Percentiles rank a stretch among this genome's conserved stretches.
phyloP scores from a whole-genome alignment of 2,329 filamentous ascomycete species.

The Blastomyces emzantsi region DNA sequence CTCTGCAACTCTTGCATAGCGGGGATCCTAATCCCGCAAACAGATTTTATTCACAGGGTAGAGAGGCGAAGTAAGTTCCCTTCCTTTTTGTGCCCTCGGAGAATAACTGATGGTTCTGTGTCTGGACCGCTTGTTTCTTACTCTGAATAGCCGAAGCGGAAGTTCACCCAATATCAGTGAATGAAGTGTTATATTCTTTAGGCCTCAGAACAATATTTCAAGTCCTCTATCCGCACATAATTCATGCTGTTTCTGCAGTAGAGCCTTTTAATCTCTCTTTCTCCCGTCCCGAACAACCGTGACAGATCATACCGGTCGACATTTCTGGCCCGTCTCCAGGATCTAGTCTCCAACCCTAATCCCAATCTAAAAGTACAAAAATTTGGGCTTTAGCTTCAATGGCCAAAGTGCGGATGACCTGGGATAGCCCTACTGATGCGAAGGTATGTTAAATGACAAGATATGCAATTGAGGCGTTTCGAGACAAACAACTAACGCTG shows the following conservation, averaged over 20 bases:
- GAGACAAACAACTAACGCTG: background rate
- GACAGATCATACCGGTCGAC: background rate
- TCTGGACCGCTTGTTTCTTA: background rate
- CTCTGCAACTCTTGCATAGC: background rate
- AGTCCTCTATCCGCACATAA: background rate
- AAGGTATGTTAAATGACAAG: constrained; percentile 16
- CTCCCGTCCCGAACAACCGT: background rate
- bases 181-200: background rate
- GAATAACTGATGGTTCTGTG: background rate
- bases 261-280: background rate
- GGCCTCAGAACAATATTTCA: background rate
- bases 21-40: background rate
- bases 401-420: constrained; percentile 17
- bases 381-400: background rate
- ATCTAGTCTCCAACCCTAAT: background rate
- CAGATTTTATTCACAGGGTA: background rate
- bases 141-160: background rate
- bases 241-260: background rate
- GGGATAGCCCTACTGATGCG: constrained; percentile 21
- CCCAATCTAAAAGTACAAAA: background rate
- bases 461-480: background rate
- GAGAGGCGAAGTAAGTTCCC: background rate
- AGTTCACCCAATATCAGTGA: background rate
- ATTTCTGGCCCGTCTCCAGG: background rate
- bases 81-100: background rate